Base-by-base conservation (phyloP, 2,329 filamentous ascomycete genomes). In the Colletotrichum graminicola region DNA sequence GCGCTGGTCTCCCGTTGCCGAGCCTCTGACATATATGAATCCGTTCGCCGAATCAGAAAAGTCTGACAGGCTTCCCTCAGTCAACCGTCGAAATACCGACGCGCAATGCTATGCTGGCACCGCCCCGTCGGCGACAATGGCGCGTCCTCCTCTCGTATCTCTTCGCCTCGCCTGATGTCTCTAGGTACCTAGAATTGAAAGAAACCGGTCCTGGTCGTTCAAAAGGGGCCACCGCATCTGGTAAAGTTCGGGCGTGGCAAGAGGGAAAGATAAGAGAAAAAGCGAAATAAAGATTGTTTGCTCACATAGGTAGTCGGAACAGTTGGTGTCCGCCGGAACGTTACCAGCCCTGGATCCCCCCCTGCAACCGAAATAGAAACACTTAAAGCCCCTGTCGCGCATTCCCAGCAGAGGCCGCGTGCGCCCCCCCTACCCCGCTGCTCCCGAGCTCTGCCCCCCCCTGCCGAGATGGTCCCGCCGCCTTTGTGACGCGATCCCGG, bases 301-400 rank as follows among this genome's bases (percentile, higher is more conserved):
- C 39, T 43, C 18, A 5, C 14, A n/a, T 29, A 29, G 29, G 29
- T 29, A 29, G 29, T 18, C 21, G 10, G 36, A 14, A 60, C 39
- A 41, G 39, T 16, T 52, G 66, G 60, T 41, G 34, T 10, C 26
- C 43, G 55, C 39, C 49, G 67, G 67, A 66, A 70, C 55, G 61
- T 26, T 57, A 29, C 66, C 51, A 54, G 56, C 56, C 64, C n/a
- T 54, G 6, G 21, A 23, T 51, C 52, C 59, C 64, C 64, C 64
- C 64, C 68, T 67, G 49, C 39, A 56, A 51, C 63, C 2, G 45
- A 68, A 71, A 68, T 71, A 71, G 68, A 67, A 59, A 66, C 64
- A 57, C 64, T 57, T 45, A 45, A 59, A 62, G 51, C 18, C 68
- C 59, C 57, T 71, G 68, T 62, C 55, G 26, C 29, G 29, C 51